Percentiles rank a stretch among this genome's conserved stretches.
Evolutionary conservation across 768 basidiomycete species (phyloP).

Genomic region (Lactarius indigo): DNA sequence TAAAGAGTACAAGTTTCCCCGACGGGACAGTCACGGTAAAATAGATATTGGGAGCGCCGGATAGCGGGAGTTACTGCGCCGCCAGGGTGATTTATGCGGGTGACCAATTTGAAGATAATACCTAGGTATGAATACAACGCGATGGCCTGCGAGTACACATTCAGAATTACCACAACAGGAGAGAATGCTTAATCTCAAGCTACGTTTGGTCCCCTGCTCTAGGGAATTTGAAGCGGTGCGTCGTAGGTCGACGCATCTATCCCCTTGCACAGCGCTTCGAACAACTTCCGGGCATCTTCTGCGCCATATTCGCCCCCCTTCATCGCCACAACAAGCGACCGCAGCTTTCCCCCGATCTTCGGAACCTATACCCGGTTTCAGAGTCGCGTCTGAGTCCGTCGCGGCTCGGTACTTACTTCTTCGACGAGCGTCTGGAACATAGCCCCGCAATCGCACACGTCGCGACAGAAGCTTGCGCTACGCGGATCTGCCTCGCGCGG

Average conservation of each 20-base stretch:
- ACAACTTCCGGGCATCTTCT: constrained; percentile 46
- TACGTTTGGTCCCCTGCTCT: neutral
- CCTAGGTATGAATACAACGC: no score
- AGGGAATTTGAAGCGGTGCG: neutral
- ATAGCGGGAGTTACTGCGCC: neutral
- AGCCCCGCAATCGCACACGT: constrained; percentile 21
- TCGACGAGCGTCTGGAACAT: constrained; percentile 17
- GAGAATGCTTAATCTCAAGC: neutral
- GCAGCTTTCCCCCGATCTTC: constrained; percentile 39
- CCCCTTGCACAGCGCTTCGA: constrained; percentile 46
- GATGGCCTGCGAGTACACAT: neutral
- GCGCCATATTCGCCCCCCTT: constrained; percentile 44
- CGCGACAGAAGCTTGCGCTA: constrained; percentile 7
- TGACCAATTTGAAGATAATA: no score
- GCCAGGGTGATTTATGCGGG: no score
- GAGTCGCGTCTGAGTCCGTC: neutral
- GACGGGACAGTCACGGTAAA: neutral
- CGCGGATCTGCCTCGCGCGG: constrained; percentile 12
- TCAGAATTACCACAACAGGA: neutral
- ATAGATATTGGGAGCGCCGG: neutral
- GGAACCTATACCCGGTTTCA: constrained; percentile 35
- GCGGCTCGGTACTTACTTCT: neutral
- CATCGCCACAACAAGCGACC: constrained; percentile 48
- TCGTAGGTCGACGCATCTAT: constrained; percentile 44
- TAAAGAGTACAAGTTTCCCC: neutral